phyloP scores from a whole-genome alignment of 2,329 filamentous ascomycete species.

The Fusarium acutatum region DNA sequence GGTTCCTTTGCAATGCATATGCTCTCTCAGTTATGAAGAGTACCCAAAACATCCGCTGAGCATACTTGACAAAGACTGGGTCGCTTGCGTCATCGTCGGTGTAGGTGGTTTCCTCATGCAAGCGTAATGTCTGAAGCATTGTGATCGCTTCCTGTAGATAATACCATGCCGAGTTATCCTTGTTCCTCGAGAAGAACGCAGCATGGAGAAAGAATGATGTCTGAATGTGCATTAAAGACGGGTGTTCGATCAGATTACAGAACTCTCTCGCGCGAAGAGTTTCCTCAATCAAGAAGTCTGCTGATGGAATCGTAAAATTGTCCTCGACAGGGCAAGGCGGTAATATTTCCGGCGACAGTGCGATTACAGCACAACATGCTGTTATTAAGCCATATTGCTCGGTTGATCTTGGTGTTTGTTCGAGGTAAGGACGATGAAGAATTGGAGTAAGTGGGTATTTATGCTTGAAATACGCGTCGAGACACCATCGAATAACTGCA shows the following conservation, averaged over 20 bases:
- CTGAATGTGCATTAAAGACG: conserved; percentile 40
- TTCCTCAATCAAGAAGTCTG: conserved; percentile 42
- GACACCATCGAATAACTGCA: conserved; percentile 35
- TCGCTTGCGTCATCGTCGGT: not conserved
- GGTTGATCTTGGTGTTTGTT: conserved; percentile 1
- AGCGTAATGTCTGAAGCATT: conserved; percentile 38
- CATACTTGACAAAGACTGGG: conserved; percentile 11
- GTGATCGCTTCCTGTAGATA: conserved; percentile 45
- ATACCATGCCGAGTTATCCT: conserved; percentile 47
- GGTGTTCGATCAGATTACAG: conserved; percentile 40
- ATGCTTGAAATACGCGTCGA: conserved; percentile 46
- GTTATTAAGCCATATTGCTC: conserved; percentile 42
- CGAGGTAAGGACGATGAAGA: conserved; percentile 34
- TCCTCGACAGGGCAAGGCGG: not conserved
- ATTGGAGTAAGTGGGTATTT: conserved; percentile 48
- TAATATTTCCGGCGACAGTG: conserved; percentile 41
- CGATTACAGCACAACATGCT: conserved; percentile 43
- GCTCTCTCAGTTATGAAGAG: conserved; percentile 47
- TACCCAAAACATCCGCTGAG: conserved; percentile 43
- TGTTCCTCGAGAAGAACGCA: conserved; percentile 42
- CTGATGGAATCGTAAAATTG: conserved; percentile 14
- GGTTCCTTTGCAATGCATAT: conserved; percentile 44
- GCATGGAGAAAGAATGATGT: conserved; percentile 48
- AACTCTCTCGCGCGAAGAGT: conserved; percentile 37
- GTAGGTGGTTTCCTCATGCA: conserved; percentile 44